These are phyloP conservation scores for Aspergillus oerlinghausenensis DNA, from an alignment of 2,329 filamentous ascomycete genomes.

Conservation along the genomic window DNA sequence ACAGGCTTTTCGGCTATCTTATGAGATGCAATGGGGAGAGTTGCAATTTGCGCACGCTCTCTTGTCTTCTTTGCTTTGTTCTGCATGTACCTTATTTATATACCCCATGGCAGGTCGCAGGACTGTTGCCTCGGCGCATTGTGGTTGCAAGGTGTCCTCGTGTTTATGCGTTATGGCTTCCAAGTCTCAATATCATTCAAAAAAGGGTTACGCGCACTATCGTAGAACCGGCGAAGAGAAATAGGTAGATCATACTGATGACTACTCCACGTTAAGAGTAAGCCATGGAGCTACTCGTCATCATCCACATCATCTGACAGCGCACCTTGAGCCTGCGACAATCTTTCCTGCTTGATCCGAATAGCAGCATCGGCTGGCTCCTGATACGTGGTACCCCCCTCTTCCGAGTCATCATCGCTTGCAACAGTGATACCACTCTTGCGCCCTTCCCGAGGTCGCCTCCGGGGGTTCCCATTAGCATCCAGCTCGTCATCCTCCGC, in stretches of 20 bases:
- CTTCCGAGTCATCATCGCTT: conserved; percentile 25
- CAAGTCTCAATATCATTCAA: background rate
- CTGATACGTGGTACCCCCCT: conserved; percentile 6
- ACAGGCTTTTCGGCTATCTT: background rate
- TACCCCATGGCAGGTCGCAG: background rate
- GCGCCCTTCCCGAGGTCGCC: conserved; percentile 11
- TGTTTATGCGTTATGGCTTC: background rate
- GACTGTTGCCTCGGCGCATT: background rate
- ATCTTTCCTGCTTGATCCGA: conserved; percentile 16
- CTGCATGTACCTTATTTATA: background rate
- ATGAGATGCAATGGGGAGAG: background rate
- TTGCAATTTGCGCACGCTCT: background rate
- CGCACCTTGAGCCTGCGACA: conserved; percentile 3
- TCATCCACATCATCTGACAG: background rate
- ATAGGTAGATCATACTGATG: background rate
- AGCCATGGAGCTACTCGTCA: background rate
- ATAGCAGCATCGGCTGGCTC: conserved; percentile 3
- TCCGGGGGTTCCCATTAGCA: conserved; percentile 10
- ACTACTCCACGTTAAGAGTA: background rate
- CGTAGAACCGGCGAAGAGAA: background rate
- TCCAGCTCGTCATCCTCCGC: conserved; percentile 29
- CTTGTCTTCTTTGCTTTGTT: background rate
- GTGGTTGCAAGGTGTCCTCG: background rate
- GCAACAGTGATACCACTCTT: conserved; percentile 27
- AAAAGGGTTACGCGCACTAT: background rate